These are phyloP conservation scores for Imleria badia DNA, from an alignment of 768 basidiomycete species.

Conservation along the genomic window DNA sequence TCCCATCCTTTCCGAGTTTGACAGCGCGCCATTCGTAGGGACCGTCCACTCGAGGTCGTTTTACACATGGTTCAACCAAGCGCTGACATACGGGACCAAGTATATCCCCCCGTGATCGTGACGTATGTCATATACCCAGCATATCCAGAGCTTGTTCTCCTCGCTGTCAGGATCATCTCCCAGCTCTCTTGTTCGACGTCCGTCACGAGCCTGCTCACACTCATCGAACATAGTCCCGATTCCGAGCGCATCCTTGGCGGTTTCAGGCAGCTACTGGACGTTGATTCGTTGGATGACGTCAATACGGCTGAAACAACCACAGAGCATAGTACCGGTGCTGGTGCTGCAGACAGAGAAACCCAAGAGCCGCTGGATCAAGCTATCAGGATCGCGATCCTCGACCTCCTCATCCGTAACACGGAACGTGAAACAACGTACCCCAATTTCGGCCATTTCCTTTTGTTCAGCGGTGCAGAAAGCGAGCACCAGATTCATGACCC, in stretches of 20 bases:
- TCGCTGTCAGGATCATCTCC: conserved; percentile 76
- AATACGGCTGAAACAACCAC: conserved; percentile 56
- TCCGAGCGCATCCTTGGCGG: conserved; percentile 84
- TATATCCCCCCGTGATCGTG: conserved; percentile 80
- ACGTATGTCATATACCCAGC: conserved; percentile 70
- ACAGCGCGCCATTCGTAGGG: conserved; percentile 53
- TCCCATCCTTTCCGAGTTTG: conserved; percentile 69
- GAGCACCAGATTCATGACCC: conserved; percentile 77
- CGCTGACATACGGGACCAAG: conserved; percentile 63
- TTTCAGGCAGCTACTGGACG: conserved; percentile 64
- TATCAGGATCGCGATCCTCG: conserved; percentile 73
- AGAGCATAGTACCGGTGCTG: conserved; percentile 70
- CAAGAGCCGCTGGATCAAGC: conserved; percentile 59
- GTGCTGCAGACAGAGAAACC: conserved; percentile 54
- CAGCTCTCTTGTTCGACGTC: conserved; percentile 63
- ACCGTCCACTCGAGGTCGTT: conserved; percentile 62
- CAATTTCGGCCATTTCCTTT: conserved; percentile 84
- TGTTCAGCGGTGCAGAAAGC: conserved; percentile 63
- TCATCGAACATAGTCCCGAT: conserved; percentile 78
- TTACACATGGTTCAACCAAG: conserved; percentile 74
- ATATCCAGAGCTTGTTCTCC: conserved; percentile 69
- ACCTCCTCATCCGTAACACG: conserved; percentile 80
- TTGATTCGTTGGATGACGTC: conserved; percentile 62
- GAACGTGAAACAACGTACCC: conserved; percentile 61
- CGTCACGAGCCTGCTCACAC: conserved; percentile 70